Percentiles rank a stretch among this genome's conserved stretches.
These are phyloP conservation scores for Talaromyces sp. DNA, from an alignment of 2,329 filamentous ascomycete genomes.

Conservation along the genomic window DNA sequence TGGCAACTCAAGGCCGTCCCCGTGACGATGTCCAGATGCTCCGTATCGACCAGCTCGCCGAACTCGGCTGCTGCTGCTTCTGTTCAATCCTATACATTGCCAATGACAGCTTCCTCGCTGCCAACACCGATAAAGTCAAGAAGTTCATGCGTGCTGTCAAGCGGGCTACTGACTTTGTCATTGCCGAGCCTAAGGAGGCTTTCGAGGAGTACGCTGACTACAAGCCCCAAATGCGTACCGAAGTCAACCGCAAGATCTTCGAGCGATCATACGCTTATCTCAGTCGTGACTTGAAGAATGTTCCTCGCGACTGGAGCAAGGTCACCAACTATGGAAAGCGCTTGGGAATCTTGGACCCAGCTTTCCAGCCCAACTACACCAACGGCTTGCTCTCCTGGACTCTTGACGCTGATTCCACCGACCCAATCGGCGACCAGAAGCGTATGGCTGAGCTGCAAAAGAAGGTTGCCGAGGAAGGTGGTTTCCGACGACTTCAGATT, in stretches of 20 bases:
- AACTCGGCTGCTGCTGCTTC: constrained; percentile 79
- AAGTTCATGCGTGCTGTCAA: constrained; percentile 70
- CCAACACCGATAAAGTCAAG: constrained; percentile 60
- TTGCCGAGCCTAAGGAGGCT: constrained; percentile 57
- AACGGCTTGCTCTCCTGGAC: constrained; percentile 65
- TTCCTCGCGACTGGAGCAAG: constrained; percentile 68
- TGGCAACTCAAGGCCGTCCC: constrained; percentile 57
- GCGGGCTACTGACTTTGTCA: constrained; percentile 66
- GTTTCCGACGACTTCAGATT: constrained; percentile 45
- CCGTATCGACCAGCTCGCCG: constrained; percentile 72
- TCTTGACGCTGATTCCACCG: constrained; percentile 58
- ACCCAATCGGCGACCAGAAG: constrained; percentile 70
- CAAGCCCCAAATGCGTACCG: constrained; percentile 64
- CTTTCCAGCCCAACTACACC: constrained; percentile 68
- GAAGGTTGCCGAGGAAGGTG: constrained; percentile 59
- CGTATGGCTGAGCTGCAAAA: constrained; percentile 65
- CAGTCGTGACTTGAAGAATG: constrained; percentile 68
- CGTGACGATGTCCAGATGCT: constrained; percentile 71
- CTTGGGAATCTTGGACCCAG: constrained; percentile 59
- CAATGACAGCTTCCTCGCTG: constrained; percentile 64
- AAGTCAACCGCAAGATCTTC: constrained; percentile 71
- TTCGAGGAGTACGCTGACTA: constrained; percentile 66
- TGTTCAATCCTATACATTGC: constrained; percentile 76
- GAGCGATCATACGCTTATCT: constrained; percentile 75
- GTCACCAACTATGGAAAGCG: constrained; percentile 72